Percentiles rank a stretch among this genome's conserved stretches.
phyloP scores from a whole-genome alignment of 1,284 basidiomycete species.

The Cystobasidiaceae sp. region DNA sequence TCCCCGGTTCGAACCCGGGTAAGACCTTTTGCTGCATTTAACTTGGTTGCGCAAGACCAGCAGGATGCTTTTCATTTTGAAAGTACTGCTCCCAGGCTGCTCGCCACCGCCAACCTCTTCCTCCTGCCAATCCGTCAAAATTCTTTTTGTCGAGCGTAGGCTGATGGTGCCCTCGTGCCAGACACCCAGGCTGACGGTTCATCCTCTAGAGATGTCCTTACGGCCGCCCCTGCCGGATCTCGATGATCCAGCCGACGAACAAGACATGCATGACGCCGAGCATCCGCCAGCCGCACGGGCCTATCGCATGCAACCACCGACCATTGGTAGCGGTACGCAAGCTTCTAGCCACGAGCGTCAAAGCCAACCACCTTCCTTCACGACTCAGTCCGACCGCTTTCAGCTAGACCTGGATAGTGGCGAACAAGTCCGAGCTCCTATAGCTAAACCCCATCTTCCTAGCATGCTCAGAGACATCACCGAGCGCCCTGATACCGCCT shows the following conservation, averaged over 20 bases:
- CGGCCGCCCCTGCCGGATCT: not conserved
- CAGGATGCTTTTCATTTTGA: too few relatives aligned
- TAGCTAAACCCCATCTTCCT: not conserved
- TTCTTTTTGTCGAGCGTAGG: too few relatives aligned
- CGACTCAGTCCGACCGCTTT: conserved; percentile 32
- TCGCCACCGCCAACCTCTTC: too few relatives aligned
- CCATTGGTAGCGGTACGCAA: not conserved
- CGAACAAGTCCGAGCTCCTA: not conserved
- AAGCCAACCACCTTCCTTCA: conserved; percentile 31
- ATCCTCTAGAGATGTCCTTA: too few relatives aligned
- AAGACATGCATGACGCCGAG: not conserved
- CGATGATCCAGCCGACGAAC: not conserved
- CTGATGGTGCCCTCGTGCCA: too few relatives aligned
- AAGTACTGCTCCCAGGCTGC: too few relatives aligned
- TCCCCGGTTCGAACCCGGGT: conserved; percentile 24
- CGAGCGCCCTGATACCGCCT: conserved; percentile 14
- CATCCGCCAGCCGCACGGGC: conserved; percentile 3
- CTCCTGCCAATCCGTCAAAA: too few relatives aligned
- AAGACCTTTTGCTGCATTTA: conserved; percentile 19
- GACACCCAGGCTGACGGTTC: too few relatives aligned
- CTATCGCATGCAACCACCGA: conserved; percentile 1
- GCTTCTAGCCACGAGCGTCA: conserved; percentile 25
- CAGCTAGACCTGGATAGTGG: conserved; percentile 31
- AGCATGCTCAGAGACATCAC: conserved; percentile 35
- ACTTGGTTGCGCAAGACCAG: too few relatives aligned